Conservation (phyloP, 257 asterid genomes). For the Haberlea rhodopensis region DNA sequence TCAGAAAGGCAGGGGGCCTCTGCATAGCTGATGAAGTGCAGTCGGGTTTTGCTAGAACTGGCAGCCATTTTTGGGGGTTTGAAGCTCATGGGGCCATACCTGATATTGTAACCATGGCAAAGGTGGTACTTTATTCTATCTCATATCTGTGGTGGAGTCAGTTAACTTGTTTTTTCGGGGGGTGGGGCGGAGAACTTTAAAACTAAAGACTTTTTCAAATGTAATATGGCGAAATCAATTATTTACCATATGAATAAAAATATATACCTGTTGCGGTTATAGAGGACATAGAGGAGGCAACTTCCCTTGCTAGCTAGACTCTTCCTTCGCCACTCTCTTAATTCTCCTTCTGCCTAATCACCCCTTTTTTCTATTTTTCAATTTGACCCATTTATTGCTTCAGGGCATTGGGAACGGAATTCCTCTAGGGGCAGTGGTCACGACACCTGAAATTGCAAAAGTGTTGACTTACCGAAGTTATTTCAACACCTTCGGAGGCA, state of each 20-base stretch:
- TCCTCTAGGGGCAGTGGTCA: conserved; percentile 92
- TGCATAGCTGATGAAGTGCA: conserved; percentile 98
- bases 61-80: conserved; percentile 94
- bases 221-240: too few relatives aligned
- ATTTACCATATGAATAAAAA: too few relatives aligned
- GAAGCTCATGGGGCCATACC: conserved; percentile 91
- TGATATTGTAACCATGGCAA: conserved; percentile 96
- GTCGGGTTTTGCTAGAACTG: conserved; percentile 88
- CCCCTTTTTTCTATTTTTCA: background rate
- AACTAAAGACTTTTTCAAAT: too few relatives aligned
- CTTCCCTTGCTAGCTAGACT: background rate
- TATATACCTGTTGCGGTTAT: background rate
- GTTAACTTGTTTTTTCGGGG: too few relatives aligned
- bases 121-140: conserved; percentile 39
- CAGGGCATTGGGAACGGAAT: conserved; percentile 97
- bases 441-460: conserved; percentile 80
- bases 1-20: conserved; percentile 86
- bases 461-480: conserved; percentile 59
- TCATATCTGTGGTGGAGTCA: background rate
- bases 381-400: background rate
- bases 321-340: background rate
- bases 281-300: background rate
- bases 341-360: too few relatives aligned
- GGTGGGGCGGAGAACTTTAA: too few relatives aligned
- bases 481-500: conserved; percentile 94